These are phyloP conservation scores for Annulohypoxylon maeteangense DNA, from an alignment of 495 filamentous ascomycete species.

Conservation along the genomic window DNA sequence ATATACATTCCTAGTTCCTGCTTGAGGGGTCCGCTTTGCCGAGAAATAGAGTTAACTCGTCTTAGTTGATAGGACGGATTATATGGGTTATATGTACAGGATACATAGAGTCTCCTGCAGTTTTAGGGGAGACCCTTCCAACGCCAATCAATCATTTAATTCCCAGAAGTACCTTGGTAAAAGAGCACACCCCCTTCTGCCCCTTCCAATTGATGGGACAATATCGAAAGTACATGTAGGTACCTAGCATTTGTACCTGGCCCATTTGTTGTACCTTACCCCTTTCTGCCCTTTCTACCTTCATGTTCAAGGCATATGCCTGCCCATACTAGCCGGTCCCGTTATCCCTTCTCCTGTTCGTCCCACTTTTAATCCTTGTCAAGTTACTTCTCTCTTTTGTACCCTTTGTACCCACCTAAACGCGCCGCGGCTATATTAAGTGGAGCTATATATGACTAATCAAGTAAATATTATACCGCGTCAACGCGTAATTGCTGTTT, in stretches of 20 bases:
- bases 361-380: too few species aligned
- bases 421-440: too few species aligned
- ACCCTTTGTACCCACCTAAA: too few species aligned
- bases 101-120: conserved; percentile 24
- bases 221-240: background rate
- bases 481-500: too few species aligned
- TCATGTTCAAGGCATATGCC: background rate
- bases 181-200: background rate
- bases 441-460: too few species aligned
- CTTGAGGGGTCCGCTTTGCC: conserved; percentile 22
- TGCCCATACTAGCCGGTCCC: too few species aligned
- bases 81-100: background rate
- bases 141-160: conserved; percentile 40
- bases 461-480: too few species aligned
- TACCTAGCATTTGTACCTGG: background rate
- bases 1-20: conserved; percentile 15
- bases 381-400: too few species aligned
- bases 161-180: conserved; percentile 4
- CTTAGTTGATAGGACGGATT: conserved; percentile 4
- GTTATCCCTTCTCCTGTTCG: too few species aligned
- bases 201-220: conserved; percentile 1
- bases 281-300: conserved; percentile 2
- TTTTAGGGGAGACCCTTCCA: conserved; percentile 42
- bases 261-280: background rate
- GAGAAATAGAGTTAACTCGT: background rate